Percentiles rank a stretch among this genome's conserved stretches.
These are phyloP conservation scores for Malus hybrid DNA, from an alignment of 331 rosid genomes.

Conservation along the genomic window DNA sequence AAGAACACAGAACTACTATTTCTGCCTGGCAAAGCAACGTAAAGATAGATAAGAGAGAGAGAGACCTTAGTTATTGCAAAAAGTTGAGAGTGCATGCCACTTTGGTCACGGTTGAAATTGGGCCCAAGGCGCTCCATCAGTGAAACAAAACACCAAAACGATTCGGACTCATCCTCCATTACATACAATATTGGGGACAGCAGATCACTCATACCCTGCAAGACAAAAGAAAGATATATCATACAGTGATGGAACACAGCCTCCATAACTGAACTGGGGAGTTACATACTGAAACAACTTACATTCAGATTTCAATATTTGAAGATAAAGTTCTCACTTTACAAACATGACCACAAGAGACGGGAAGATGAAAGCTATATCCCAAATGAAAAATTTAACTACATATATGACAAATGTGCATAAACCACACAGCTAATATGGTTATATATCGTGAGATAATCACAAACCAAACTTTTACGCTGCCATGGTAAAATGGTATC, in stretches of 20 bases:
- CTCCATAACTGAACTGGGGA: not conserved
- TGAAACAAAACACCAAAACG: constrained; percentile 99
- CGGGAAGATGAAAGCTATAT: not conserved
- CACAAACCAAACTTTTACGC: not conserved
- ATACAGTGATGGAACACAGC: not conserved
- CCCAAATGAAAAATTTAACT: not conserved
- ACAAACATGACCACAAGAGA: not conserved
- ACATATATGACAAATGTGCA: not conserved
- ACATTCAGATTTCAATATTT: not conserved
- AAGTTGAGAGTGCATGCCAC: constrained; percentile 99
- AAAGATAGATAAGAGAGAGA: not conserved
- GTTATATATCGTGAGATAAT: not conserved
- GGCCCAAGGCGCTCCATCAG: constrained; percentile 96
- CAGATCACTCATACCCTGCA: constrained; percentile 97
- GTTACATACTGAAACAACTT: not conserved
- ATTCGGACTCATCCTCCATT: constrained; percentile 78
- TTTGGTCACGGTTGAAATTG: constrained; percentile 97
- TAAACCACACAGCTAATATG: not conserved
- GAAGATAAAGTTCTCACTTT: not conserved
- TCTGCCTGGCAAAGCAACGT: not conserved
- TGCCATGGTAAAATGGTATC: not conserved
- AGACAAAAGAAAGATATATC: constrained; percentile 10
- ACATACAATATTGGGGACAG: constrained; percentile 87
- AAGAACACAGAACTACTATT: not conserved
- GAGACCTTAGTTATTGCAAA: constrained; percentile 90